Evolutionary conservation across 352 stramenopile genomes (phyloP).

Genomic region (Achlya hypogyna): DNA sequence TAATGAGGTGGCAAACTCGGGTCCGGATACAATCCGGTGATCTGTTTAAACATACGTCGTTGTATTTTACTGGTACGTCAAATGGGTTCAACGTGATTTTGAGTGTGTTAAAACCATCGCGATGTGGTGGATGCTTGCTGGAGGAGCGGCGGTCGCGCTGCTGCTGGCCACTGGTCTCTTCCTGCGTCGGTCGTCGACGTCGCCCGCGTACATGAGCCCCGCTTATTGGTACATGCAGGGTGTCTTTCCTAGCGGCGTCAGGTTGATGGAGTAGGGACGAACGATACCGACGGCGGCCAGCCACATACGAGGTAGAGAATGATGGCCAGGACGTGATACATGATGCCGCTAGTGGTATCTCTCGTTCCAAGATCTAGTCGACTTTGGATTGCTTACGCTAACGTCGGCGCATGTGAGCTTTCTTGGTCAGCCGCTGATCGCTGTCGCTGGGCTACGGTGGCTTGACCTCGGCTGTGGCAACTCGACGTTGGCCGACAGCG

Average conservation of each 20-base stretch:
- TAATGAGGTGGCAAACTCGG: neutral
- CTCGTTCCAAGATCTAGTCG: neutral
- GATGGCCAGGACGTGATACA: neutral
- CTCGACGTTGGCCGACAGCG: neutral
- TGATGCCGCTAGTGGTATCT: slow-evolving; percentile 2
- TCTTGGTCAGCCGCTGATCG: neutral
- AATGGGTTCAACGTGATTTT: no score
- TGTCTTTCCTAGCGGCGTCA: neutral
- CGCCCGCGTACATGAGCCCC: neutral
- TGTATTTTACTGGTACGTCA: no score
- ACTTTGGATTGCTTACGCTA: neutral
- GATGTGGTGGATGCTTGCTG: neutral
- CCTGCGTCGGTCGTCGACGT: neutral
- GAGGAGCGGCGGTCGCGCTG: neutral
- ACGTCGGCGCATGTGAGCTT: neutral
- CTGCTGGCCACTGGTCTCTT: neutral
- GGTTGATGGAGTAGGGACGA: neutral
- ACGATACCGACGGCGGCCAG: neutral
- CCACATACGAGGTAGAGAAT: neutral
- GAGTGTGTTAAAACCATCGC: no score
- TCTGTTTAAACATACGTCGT: neutral
- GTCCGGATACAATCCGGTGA: neutral
- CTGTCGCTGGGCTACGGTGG: neutral
- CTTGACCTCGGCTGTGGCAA: neutral
- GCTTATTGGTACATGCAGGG: neutral